Conservation (phyloP, 2,329 filamentous ascomycete species). For the Claviceps sorghi region DNA sequence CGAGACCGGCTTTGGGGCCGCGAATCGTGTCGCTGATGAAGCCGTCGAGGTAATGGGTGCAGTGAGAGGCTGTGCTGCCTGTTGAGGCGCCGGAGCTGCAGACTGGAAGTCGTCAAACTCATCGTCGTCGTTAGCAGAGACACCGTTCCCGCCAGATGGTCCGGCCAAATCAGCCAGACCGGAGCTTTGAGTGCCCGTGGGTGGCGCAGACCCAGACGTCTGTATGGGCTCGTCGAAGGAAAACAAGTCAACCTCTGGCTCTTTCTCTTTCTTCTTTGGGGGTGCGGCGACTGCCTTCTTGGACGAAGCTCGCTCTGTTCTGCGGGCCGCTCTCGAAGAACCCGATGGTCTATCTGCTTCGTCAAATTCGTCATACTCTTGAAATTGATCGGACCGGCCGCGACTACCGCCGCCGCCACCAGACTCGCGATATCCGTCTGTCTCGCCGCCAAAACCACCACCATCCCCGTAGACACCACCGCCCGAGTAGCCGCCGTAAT, state of each 20-base stretch:
- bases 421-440: constrained; percentile 74
- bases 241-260: constrained; percentile 83
- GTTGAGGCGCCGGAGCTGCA: constrained; percentile 46
- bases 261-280: constrained; percentile 70
- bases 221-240: constrained; percentile 69
- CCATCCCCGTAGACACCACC: constrained; percentile 87
- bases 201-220: constrained; percentile 28
- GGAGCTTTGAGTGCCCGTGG: constrained; percentile 31
- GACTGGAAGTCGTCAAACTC: constrained; percentile 98
- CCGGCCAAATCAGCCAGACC: constrained; percentile 31
- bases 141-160: constrained; percentile 9
- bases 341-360: constrained; percentile 43
- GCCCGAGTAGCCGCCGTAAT: constrained; percentile 52
- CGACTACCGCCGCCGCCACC: constrained; percentile 61
- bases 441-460: constrained; percentile 61
- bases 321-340: constrained; percentile 29
- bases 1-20: constrained; percentile 72
- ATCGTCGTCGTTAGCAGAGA: constrained; percentile 50
- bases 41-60: constrained; percentile 35
- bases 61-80: constrained; percentile 32
- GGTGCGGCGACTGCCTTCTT: constrained; percentile 41
- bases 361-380: constrained; percentile 95
- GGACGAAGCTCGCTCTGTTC: constrained; percentile 17
- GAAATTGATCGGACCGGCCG: constrained; percentile 59
- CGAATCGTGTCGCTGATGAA: constrained; percentile 51